Evolutionary conservation across 192 early-diverging fungal species (phyloP), one percentile per base, ranked within the genome.

Genomic region (Phlyctochytrium bullatum): DNA sequence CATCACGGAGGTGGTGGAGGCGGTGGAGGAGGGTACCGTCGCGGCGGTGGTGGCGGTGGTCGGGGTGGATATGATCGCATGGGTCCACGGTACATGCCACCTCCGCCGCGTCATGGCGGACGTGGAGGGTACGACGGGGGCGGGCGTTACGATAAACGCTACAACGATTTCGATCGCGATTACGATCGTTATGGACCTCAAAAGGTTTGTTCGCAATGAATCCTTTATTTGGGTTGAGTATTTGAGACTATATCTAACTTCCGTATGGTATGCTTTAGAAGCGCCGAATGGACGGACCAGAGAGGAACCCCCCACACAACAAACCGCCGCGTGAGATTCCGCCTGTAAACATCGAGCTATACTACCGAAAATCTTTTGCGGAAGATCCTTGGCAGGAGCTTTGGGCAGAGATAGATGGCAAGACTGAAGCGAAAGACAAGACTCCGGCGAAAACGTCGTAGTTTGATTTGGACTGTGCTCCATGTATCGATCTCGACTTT

Each of bases 331-430:
- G 20, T 47, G 40, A 47, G 6, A 14, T 14, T 47, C 40, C 40
- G 40, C 20, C 40, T 6, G 40, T 47, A 20, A 47, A 47, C 10
- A 47, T 47, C 20, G 40, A 47, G 6, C 40, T 47, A 6, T 47
- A 47, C 20, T 47, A 47, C 40, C 40, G 40, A 20, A 47, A 47
- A 47, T 6, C 40, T 14, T 47, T 47, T 20, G 6, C 40, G 20
- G 40, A 47, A 20, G 40, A 47, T 47, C 40, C 40, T 47, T 47
- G 40, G 40, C 6, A 47, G 40, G 40, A 47, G 40, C 40, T 47
- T 47, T 47, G 40, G 40, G 20, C 6, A 20, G 40, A 47, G 40
- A 47, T n/a, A n/a, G n/a, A n/a, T n/a, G n/a, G n/a, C n/a, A n/a
- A n/a, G n/a, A n/a, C n/a, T n/a, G n/a, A n/a, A n/a, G n/a, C n/a